Percentiles rank a stretch among this genome's conserved stretches.
These are phyloP conservation scores for Tetrastigma voinierianum DNA, from an alignment of 164 flowering plant species.

Conservation along the genomic window DNA sequence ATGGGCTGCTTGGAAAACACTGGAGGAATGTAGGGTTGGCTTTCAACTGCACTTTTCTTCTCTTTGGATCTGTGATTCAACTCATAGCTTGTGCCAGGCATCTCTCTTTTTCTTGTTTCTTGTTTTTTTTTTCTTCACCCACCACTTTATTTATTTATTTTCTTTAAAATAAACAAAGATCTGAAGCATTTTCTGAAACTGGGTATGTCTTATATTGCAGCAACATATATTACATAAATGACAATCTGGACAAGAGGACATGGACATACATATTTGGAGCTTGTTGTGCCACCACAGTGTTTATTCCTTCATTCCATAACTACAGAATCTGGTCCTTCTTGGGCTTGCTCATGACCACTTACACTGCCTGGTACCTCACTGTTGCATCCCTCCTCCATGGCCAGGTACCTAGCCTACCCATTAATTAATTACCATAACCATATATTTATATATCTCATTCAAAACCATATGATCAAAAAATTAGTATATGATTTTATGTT, in stretches of 20 bases:
- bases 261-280: constrained; percentile 99
- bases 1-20: constrained; percentile 92
- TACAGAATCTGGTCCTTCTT: constrained; percentile 98
- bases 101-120: constrained; percentile 3
- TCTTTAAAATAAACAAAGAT: background rate
- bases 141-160: background rate
- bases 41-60: constrained; percentile 96
- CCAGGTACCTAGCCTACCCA: too few relatives aligned
- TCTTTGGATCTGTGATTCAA: constrained; percentile 99
- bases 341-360: constrained; percentile 94
- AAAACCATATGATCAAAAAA: background rate
- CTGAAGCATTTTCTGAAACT: background rate
- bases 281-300: constrained; percentile 99
- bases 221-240: constrained; percentile 98
- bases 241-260: constrained; percentile 96
- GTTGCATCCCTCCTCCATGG: constrained; percentile 91
- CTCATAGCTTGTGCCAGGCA: constrained; percentile 99
- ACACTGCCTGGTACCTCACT: constrained; percentile 96
- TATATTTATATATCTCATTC: background rate
- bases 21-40: constrained; percentile 99
- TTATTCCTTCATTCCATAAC: constrained; percentile 97
- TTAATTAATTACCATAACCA: too few relatives aligned
- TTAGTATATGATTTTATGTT: too few relatives aligned
- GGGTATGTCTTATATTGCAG: constrained; percentile 40
- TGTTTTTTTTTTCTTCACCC: background rate